These are phyloP conservation scores for Zygosaccharomyces sapae DNA, from an alignment of 1,139 yeast genomes.

Conservation along the genomic window DNA sequence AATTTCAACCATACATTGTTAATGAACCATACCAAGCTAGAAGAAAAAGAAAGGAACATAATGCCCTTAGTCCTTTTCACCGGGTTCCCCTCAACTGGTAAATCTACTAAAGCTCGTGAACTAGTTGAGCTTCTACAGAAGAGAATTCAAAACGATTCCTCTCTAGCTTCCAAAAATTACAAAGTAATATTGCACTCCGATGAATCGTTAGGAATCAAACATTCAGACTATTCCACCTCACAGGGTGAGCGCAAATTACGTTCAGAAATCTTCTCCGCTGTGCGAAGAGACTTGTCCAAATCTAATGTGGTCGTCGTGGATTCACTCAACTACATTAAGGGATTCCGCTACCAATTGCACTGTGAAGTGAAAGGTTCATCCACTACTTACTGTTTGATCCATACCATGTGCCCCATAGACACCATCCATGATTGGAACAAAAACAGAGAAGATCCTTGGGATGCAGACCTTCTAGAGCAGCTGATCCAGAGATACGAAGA, in stretches of 20 bases:
- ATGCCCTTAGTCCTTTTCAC: constrained; percentile 87
- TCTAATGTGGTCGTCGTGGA: constrained; percentile 77
- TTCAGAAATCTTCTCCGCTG: constrained; percentile 83
- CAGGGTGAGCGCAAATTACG: constrained; percentile 74
- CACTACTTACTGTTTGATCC: constrained; percentile 81
- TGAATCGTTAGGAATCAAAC: constrained; percentile 68
- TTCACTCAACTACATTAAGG: constrained; percentile 85
- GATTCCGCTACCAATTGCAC: constrained; percentile 87
- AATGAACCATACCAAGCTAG: not conserved
- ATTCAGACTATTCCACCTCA: constrained; percentile 64
- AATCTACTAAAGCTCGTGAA: constrained; percentile 65
- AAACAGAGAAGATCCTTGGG: constrained; percentile 51
- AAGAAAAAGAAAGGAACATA: not conserved
- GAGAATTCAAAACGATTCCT: constrained; percentile 51
- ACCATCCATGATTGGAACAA: constrained; percentile 62
- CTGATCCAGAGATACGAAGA: constrained; percentile 87
- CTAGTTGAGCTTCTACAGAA: constrained; percentile 47
- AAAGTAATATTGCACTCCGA: constrained; percentile 71
- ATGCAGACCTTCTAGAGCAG: constrained; percentile 58
- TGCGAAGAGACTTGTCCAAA: constrained; percentile 70
- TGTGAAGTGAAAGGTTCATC: constrained; percentile 86
- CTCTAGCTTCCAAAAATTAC: constrained; percentile 38
- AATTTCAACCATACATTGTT: constrained; percentile 1
- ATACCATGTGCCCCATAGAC: constrained; percentile 65
- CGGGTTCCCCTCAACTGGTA: constrained; percentile 85